These are phyloP conservation scores for Diaporthe capsici DNA, from an alignment of 2,329 filamentous ascomycete genomes.

Conservation along the genomic window DNA sequence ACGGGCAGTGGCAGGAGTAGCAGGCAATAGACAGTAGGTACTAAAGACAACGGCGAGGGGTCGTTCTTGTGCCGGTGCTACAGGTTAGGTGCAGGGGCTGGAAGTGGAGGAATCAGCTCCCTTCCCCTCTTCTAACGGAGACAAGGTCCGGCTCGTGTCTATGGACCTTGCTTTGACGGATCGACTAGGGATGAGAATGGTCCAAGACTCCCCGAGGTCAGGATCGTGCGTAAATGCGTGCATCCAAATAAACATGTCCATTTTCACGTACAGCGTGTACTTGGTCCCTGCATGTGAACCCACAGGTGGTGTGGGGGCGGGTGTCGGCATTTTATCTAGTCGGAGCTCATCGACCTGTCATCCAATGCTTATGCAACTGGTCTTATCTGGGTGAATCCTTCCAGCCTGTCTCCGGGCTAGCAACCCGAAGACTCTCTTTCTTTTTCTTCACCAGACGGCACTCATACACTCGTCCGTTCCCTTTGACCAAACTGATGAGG, in stretches of 20 bases:
- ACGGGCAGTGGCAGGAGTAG: no score
- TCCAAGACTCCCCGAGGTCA: neutral
- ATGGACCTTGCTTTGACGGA: no score
- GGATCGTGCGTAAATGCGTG: conserved; percentile 1
- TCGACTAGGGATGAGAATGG: neutral
- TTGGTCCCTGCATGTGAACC: neutral
- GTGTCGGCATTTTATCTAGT: neutral
- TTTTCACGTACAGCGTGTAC: neutral
- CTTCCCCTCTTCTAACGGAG: neutral
- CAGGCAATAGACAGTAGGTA: no score
- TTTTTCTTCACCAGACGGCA: neutral
- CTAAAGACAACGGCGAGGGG: no score
- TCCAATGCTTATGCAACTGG: neutral
- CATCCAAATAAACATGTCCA: neutral
- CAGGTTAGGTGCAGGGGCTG: neutral
- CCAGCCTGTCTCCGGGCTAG: neutral
- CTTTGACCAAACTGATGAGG: neutral
- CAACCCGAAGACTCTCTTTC: neutral
- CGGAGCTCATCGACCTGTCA: neutral
- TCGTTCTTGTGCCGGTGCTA: no score
- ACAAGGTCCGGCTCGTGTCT: neutral
- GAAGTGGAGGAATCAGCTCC: neutral
- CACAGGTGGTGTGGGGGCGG: neutral
- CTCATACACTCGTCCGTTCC: no score
- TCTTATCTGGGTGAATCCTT: neutral